phyloP scores from a whole-genome alignment of 2,329 filamentous ascomycete genomes.

The Fonsecaea pugnacius region DNA sequence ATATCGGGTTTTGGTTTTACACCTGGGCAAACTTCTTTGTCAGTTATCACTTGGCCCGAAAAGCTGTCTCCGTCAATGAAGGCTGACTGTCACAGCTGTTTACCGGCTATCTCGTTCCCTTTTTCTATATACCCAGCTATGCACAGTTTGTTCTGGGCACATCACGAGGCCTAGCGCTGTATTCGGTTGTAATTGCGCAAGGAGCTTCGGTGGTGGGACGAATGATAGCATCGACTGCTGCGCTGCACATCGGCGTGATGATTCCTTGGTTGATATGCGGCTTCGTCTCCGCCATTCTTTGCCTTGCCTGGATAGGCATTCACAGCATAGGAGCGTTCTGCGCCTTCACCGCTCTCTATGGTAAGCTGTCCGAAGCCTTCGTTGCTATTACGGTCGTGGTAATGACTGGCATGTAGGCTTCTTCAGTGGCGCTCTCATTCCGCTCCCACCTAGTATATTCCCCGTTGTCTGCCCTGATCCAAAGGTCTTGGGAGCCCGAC shows the following conservation, averaged over 20 bases:
- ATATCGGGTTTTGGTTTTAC: slow-evolving; percentile 50
- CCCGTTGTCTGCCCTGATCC: slow-evolving; percentile 55
- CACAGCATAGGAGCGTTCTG: slow-evolving; percentile 55
- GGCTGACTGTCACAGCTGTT: slow-evolving; percentile 39
- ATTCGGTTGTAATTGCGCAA: slow-evolving; percentile 66
- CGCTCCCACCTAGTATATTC: slow-evolving; percentile 64
- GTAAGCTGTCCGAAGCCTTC: slow-evolving; percentile 17
- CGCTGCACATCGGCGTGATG: slow-evolving; percentile 61
- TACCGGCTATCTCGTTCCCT: slow-evolving; percentile 55
- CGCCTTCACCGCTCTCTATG: slow-evolving; percentile 64
- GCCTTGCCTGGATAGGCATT: slow-evolving; percentile 62
- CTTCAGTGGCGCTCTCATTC: slow-evolving; percentile 64
- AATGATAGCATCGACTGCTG: slow-evolving; percentile 58
- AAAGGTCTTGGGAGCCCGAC: slow-evolving; percentile 51
- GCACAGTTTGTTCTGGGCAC: slow-evolving; percentile 42
- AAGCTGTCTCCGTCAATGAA: neutral
- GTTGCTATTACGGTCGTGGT: neutral
- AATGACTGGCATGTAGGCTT: slow-evolving; percentile 45
- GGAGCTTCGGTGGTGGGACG: slow-evolving; percentile 61
- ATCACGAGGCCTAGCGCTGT: slow-evolving; percentile 52
- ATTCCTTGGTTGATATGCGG: slow-evolving; percentile 59
- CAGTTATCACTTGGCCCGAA: slow-evolving; percentile 5
- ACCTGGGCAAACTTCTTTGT: slow-evolving; percentile 42
- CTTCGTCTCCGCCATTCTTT: slow-evolving; percentile 44
- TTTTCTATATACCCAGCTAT: slow-evolving; percentile 48